Conservation (phyloP, 306 rosid species). For the Fragaria iinumae region DNA sequence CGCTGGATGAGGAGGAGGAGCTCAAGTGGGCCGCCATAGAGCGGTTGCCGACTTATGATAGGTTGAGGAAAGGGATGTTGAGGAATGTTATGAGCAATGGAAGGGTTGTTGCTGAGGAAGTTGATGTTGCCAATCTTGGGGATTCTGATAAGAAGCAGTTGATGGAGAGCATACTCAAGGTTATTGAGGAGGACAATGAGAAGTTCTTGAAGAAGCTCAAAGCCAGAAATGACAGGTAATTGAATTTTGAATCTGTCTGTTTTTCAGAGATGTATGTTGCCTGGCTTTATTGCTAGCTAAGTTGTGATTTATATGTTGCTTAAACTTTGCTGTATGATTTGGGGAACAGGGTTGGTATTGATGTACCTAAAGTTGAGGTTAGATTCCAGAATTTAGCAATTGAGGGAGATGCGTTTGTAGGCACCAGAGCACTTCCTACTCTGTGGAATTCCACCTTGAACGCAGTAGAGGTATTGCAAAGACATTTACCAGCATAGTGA, state of each 20-base stretch:
- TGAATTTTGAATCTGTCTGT: too few relatives aligned
- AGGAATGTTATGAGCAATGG: slow-evolving; percentile 55
- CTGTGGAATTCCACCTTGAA: slow-evolving; percentile 50
- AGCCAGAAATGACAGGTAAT: slow-evolving; percentile 58
- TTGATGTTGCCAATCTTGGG: slow-evolving; percentile 60
- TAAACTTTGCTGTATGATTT: background rate
- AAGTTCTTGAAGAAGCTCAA: slow-evolving; percentile 47
- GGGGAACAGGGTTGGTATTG: slow-evolving; percentile 56
- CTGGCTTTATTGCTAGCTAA: background rate
- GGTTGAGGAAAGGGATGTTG: slow-evolving; percentile 61
- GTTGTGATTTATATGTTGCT: background rate
- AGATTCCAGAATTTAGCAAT: slow-evolving; percentile 49
- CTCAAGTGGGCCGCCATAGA: slow-evolving; percentile 82
- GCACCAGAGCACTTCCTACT: slow-evolving; percentile 63
- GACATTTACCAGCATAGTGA: background rate
- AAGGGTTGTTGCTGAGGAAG: slow-evolving; percentile 42
- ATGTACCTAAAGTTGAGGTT: slow-evolving; percentile 55
- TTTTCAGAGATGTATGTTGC: background rate
- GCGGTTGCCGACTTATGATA: slow-evolving; percentile 67
- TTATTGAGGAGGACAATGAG: slow-evolving; percentile 70
- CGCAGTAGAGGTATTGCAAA: slow-evolving; percentile 45
- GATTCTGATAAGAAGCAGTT: slow-evolving; percentile 49
- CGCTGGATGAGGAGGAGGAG: slow-evolving; percentile 58
- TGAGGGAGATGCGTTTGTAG: slow-evolving; percentile 65
- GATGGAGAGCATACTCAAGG: slow-evolving; percentile 54